These are phyloP conservation scores for Infundibulicybe gibba DNA, from an alignment of 768 basidiomycete species.

Conservation along the genomic window DNA sequence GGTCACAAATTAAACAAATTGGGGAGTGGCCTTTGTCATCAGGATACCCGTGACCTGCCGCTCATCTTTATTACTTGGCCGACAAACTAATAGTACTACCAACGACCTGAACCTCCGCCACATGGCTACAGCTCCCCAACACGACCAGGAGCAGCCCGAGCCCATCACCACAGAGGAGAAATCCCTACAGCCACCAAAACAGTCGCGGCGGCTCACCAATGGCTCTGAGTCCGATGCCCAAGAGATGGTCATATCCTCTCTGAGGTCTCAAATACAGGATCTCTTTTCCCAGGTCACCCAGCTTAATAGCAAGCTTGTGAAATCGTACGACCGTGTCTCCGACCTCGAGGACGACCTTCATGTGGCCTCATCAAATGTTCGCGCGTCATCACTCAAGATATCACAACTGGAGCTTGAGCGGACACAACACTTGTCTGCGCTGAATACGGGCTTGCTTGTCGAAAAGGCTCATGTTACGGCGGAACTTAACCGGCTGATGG, in stretches of 20 bases:
- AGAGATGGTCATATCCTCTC: slow-evolving; percentile 74
- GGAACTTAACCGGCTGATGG: slow-evolving; percentile 92
- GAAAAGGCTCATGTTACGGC: slow-evolving; percentile 87
- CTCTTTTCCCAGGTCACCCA: slow-evolving; percentile 86
- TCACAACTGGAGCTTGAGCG: slow-evolving; percentile 83
- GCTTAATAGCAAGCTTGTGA: slow-evolving; percentile 90
- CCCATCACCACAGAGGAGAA: too few relatives aligned
- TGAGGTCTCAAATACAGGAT: slow-evolving; percentile 81
- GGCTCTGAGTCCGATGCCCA: slow-evolving; percentile 61
- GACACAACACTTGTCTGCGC: slow-evolving; percentile 80
- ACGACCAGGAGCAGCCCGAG: too few relatives aligned
- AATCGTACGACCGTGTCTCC: slow-evolving; percentile 87
- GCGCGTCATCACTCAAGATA: slow-evolving; percentile 60
- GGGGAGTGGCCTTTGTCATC: too few relatives aligned
- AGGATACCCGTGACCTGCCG: too few relatives aligned
- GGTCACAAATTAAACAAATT: too few relatives aligned
- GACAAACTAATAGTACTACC: too few relatives aligned
- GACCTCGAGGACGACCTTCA: slow-evolving; percentile 91
- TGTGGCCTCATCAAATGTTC: slow-evolving; percentile 53
- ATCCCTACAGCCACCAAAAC: too few relatives aligned
- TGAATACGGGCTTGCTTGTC: slow-evolving; percentile 89
- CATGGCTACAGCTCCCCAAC: too few relatives aligned
- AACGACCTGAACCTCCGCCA: too few relatives aligned
- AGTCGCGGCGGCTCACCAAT: not conserved
- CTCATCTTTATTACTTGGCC: too few relatives aligned